phyloP scores from a whole-genome alignment of 2,329 filamentous ascomycete species.

The Rhexocercosporidium sp. region DNA sequence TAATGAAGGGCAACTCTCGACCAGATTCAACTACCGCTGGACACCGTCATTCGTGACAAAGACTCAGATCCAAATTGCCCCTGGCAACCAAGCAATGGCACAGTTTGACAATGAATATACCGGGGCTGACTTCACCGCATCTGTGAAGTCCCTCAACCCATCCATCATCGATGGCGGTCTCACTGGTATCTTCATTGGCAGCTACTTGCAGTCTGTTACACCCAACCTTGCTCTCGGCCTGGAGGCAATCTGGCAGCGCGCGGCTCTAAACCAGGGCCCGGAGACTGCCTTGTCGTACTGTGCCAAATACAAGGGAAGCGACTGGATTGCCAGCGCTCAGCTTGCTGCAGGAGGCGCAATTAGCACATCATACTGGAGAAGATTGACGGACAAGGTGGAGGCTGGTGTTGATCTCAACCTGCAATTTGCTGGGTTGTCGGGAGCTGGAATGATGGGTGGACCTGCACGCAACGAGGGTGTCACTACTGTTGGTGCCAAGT shows the following conservation, averaged over 20 bases:
- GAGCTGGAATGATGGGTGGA: conserved; percentile 73
- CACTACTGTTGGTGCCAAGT: conserved; percentile 93
- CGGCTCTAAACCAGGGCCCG: conserved; percentile 82
- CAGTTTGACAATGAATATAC: conserved; percentile 96
- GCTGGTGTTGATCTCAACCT: conserved; percentile 95
- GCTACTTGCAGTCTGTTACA: conserved; percentile 93
- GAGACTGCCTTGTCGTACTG: conserved; percentile 90
- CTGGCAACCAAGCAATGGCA: conserved; percentile 82
- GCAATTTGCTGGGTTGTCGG: conserved; percentile 71
- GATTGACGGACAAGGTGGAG: conserved; percentile 92
- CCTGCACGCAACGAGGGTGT: conserved; percentile 83
- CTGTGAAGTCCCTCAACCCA: conserved; percentile 94
- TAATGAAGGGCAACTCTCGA: conserved; percentile 85
- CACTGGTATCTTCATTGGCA: conserved; percentile 94
- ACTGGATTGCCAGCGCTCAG: conserved; percentile 94
- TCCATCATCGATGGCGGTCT: conserved; percentile 88
- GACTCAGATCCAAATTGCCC: conserved; percentile 83
- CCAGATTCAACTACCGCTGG: conserved; percentile 94
- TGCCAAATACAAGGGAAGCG: conserved; percentile 85
- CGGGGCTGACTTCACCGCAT: conserved; percentile 90
- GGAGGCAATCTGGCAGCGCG: conserved; percentile 92
- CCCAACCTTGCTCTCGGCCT: conserved; percentile 85
- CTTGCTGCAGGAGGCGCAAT: conserved; percentile 81
- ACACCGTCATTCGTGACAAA: conserved; percentile 80
- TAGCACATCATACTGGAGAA: conserved; percentile 92